A percentile compares a stretch with the other conserved stretches of the same genome.
These are phyloP conservation scores for Botrytis elliptica DNA, from an alignment of 2,329 filamentous ascomycete species.

Conservation along the genomic window DNA sequence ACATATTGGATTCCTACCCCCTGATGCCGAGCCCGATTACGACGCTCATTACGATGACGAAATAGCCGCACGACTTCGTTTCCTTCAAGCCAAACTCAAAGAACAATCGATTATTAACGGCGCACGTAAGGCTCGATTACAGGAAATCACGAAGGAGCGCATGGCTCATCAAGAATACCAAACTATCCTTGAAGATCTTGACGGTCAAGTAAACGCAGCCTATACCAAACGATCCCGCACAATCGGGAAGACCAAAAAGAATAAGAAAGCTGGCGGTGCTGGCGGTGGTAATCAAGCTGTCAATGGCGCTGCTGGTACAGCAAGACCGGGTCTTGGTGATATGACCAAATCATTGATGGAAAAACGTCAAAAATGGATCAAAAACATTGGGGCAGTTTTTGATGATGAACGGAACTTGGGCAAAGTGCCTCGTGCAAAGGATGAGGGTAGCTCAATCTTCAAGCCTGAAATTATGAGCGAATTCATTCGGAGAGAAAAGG, in stretches of 20 bases:
- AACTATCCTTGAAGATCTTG: constrained; percentile 94
- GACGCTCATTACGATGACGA: constrained; percentile 92
- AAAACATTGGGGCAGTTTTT: constrained; percentile 87
- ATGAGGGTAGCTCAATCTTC: constrained; percentile 71
- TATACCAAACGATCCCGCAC: constrained; percentile 95
- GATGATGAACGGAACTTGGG: constrained; percentile 60
- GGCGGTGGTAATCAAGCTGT: constrained; percentile 66
- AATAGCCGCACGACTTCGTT: constrained; percentile 82
- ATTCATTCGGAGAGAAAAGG: constrained; percentile 75
- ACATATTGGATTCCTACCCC: constrained; percentile 81
- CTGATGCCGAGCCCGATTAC: constrained; percentile 70
- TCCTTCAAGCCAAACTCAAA: constrained; percentile 78
- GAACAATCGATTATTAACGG: constrained; percentile 86
- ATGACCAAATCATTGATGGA: constrained; percentile 92
- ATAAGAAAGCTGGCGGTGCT: constrained; percentile 74
- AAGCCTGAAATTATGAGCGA: constrained; percentile 69
- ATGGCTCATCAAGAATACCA: constrained; percentile 97
- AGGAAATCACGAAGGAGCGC: constrained; percentile 84
- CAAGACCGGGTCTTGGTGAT: constrained; percentile 82
- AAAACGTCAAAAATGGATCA: constrained; percentile 82
- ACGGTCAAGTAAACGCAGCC: constrained; percentile 89
- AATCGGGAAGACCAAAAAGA: constrained; percentile 90
- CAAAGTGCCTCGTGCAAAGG: constrained; percentile 62
- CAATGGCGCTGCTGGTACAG: constrained; percentile 57
- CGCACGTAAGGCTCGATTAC: constrained; percentile 80